Evolutionary conservation across 2,329 filamentous ascomycete species (phyloP), one percentile per base, ranked within the genome.

Genomic region (Epichloe baconii): DNA sequence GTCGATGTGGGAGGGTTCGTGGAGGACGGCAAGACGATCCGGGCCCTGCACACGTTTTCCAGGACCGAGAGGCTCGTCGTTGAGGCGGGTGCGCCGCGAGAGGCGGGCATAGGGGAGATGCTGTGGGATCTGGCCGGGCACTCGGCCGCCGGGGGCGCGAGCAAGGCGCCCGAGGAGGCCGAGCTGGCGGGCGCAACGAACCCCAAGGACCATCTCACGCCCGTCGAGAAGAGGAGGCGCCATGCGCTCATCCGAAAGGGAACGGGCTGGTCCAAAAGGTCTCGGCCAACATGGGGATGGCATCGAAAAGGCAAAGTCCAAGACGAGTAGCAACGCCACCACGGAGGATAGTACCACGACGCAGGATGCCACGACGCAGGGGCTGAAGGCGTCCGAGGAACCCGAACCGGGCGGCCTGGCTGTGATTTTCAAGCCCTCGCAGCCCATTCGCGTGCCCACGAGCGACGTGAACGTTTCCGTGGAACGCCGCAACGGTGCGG

Each of bases 381-480:
- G 31, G 7, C 14, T 6, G 7, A 51, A 37, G 21, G 42, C 40
- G 21, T 49, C 58, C 7, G 60, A 62, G 7, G 59, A 66, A 26
- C 56, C 72, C 34, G 75, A 82, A 57, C 69, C 76, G 0, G 82
- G 81, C 34, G 82, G 85, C 26, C 83, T 84, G 57, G 80, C 80
- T 2, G 85, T 94, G 41, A 82, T 96, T 31, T 86, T 96, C 62
- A 83, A 81, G 43, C 88, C 93, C 0, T 68, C 71, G 0, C 71
- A 73, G 4, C 82, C 82, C 0, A 71, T 97, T 5, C 76, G 83
- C 7, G 68, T 97, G 0, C 81, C 85, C 1, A 86, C 83, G 45
- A 89, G 85, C 64, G 93, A 97, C 62, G 77, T 97, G 58, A 95
- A 95, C 64, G 86, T 97, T 57, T 83, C 89, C 47, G 81, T 96